Evolutionary conservation across 2,329 filamentous ascomycete genomes (phyloP), one percentile per base, ranked within the genome.

Genomic region (Ambrosiella xylebori): DNA sequence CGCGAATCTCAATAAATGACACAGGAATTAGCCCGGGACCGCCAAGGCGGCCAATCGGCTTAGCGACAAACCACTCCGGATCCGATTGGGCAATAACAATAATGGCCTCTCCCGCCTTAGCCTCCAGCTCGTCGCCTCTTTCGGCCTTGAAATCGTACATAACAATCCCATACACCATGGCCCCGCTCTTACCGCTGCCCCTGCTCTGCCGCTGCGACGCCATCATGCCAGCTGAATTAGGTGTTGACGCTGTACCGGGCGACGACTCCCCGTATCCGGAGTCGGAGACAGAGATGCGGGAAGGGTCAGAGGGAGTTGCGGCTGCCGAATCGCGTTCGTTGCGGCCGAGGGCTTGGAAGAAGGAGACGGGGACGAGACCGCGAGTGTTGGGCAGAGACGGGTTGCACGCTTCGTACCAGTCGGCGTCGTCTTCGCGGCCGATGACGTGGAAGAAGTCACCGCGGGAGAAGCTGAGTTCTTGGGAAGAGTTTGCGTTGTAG

Each of bases 321-420:
- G 44, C 55, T 13, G 55, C 49, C 58, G 78, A 82, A 70, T 96
- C 86, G 68, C 91, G 79, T 71, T 95, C 90, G 63, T 86, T 95
- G 73, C 93, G 91, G 63, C 89, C 90, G 54, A 98, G 80, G 44
- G 84, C 80, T 70, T 97, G 89, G 71, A 98, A 98, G 72, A 89
- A 96, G 59, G 85, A 81, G 59, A 96, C 93, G 7, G 93, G 93
- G 50, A 98, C 93, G 61, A 98, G 79, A 61, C 93, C 93, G 64
- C 89, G 83, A 55, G 88, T 88, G 71, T 85, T 85, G 66, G 86
- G 88, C 63, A 95, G 76, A 55, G 86, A 80, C 61, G 93, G 93
- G 68, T 98, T 98, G 76, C 89, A 97, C 58, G 91, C 93, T 72
- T 97, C 93, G 77, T 96, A 98, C 91, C 93, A 98, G 68, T 96